Evolutionary conservation across 495 filamentous ascomycete genomes (phyloP), one percentile per base, ranked within the genome.

Genomic region (Penicillium egyptiacum): DNA sequence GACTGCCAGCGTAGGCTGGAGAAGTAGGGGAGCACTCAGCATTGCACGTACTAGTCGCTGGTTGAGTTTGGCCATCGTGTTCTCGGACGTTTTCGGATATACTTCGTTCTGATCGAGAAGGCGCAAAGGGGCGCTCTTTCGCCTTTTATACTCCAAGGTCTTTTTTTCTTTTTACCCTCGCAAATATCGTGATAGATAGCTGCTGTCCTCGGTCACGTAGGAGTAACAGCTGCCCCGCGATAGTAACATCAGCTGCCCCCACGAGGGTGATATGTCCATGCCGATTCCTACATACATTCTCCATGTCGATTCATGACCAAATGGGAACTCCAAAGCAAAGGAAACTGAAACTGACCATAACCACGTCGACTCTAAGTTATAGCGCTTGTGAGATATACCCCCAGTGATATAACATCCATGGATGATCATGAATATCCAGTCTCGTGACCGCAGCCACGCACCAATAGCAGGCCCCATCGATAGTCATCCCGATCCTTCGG

Each of bases 241-340:
- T 6, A 39, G 33, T 39, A 2, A 39, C 9, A 39, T 39, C 35
- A 39, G 16, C 45, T 48, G 54, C 22, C 33, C 45, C 5, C 42
- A 17, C 33, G 20, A 42, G n/a, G 25, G 54, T 56, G 54, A 50
- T 31, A 28, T 7, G 35, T 30, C 31, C 45, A 40, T 48, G 25
- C 41, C 14, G 26, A 6, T 41, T 41, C 25, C 5, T 9, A 22
- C 45, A 50, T 50, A 40, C 54, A 50, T 50, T 56, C 45, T 35
- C 23, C 31, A 39, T 48, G 63, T 39, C 58, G 63, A 62, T 64
- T 58, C 22, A n/a, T 57, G 45, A 28, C 50, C 54, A 51, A 52
- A 48, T 20, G 51, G 17, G 12, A 41, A 35, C 22, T 12, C 9
- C 0, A 30, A 41, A 17, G 3, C 20, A 23, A 11, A 52, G 19